phyloP scores from a whole-genome alignment of 148 eudicot species.

The Limonium bicolor region DNA sequence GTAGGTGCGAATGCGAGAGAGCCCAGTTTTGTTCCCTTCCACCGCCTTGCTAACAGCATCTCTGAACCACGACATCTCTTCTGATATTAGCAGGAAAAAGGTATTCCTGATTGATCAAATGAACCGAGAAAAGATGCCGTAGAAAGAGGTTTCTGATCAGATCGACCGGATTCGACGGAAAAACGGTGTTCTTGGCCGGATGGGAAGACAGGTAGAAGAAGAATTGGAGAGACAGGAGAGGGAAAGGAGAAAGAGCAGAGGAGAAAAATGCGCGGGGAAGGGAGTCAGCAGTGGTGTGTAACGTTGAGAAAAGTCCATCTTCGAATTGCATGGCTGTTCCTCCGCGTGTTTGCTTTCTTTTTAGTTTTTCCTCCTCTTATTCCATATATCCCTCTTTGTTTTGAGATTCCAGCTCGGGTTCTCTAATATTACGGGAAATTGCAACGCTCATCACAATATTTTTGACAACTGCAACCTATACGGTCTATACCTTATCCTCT shows the following conservation, averaged over 20 bases:
- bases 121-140: neutral
- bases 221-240: conserved; percentile 7
- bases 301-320: neutral
- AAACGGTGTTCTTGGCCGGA: neutral
- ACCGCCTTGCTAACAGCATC: conserved; percentile 44
- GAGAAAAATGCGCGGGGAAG: conserved; percentile 4
- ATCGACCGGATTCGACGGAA: neutral
- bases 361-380: neutral
- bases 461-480: too few species aligned
- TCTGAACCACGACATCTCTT: conserved; percentile 45
- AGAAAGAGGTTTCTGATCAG: neutral
- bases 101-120: neutral
- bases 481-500: too few species aligned
- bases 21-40: conserved; percentile 24
- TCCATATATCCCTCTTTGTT: neutral
- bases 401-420: too few species aligned
- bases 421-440: too few species aligned
- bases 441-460: too few species aligned
- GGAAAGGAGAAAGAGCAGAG: neutral
- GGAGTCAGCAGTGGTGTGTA: neutral
- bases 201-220: conserved; percentile 2
- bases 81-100: neutral
- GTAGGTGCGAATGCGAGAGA: conserved; percentile 34
- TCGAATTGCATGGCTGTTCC: too few species aligned
- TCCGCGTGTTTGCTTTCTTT: neutral